phyloP scores from a whole-genome alignment of 1,284 basidiomycete species.

The Tremellales sp. region DNA sequence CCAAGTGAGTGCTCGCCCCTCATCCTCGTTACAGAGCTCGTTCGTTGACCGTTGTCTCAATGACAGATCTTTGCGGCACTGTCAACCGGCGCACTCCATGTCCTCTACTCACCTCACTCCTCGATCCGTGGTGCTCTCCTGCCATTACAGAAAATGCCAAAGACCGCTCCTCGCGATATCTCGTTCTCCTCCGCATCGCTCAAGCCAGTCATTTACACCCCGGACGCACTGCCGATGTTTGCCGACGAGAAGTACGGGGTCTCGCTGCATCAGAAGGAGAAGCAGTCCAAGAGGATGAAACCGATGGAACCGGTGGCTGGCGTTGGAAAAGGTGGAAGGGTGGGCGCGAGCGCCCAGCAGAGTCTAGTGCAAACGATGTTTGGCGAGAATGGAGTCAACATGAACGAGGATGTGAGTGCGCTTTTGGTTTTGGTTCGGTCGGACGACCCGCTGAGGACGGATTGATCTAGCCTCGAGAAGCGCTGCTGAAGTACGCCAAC shows the following conservation, averaged over 20 bases:
- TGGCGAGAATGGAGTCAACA: slow-evolving; percentile 9
- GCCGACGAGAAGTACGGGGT: slow-evolving; percentile 76
- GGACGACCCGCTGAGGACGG: slow-evolving; percentile 1
- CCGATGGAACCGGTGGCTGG: slow-evolving; percentile 89
- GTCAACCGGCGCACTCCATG: slow-evolving; percentile 80
- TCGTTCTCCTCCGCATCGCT: slow-evolving; percentile 74
- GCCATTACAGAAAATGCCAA: slow-evolving; percentile 58
- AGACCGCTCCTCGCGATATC: slow-evolving; percentile 72
- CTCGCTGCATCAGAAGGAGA: slow-evolving; percentile 80
- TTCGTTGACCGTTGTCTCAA: slow-evolving; percentile 12
- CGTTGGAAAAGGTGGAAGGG: slow-evolving; percentile 84
- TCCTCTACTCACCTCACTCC: slow-evolving; percentile 81
- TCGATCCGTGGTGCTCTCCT: slow-evolving; percentile 90
- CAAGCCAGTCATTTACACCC: slow-evolving; percentile 72
- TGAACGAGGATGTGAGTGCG: slow-evolving; percentile 80
- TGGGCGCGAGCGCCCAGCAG: slow-evolving; percentile 91
- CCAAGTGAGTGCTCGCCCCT: slow-evolving; percentile 59
- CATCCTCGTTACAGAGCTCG: background rate
- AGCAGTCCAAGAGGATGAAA: slow-evolving; percentile 81
- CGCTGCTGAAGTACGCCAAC: slow-evolving; percentile 87
- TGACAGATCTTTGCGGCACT: slow-evolving; percentile 74
- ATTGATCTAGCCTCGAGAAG: slow-evolving; percentile 76
- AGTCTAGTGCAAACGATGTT: slow-evolving; percentile 91
- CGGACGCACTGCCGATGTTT: slow-evolving; percentile 84
- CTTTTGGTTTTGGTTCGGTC: background rate